Conservation (phyloP, 208 protist species). For the Leishmania aethiopica region DNA sequence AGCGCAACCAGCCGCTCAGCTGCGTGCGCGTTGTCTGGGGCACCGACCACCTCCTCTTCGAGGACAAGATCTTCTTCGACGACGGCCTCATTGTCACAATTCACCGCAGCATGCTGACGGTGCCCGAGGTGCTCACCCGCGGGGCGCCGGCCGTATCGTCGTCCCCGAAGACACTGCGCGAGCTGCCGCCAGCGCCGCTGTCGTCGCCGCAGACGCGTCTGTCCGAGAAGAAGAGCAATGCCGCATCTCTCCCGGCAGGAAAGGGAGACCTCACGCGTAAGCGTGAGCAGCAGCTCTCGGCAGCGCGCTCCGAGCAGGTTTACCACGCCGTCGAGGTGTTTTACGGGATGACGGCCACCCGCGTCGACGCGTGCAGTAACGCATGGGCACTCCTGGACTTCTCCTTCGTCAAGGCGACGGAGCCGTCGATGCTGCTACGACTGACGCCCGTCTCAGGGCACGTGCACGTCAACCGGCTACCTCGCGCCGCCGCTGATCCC, state of each 20-base stretch:
- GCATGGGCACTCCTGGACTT: constrained; percentile 57
- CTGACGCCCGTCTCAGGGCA: constrained; percentile 49
- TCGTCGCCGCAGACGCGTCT: constrained; percentile 14
- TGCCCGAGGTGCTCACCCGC: constrained; percentile 61
- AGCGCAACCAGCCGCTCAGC: constrained; percentile 82
- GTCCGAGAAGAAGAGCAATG: neutral
- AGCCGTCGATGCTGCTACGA: constrained; percentile 48
- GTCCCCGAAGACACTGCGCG: neutral
- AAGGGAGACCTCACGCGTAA: neutral
- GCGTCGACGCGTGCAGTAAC: constrained; percentile 42
- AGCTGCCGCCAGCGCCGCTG: neutral
- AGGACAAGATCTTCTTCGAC: constrained; percentile 79
- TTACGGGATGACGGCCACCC: constrained; percentile 46
- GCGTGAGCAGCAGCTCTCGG: neutral
- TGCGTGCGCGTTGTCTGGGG: constrained; percentile 74
- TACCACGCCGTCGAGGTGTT: constrained; percentile 44
- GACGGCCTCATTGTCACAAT: constrained; percentile 80
- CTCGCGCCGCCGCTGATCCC: constrained; percentile 46
- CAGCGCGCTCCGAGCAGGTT: constrained; percentile 30
- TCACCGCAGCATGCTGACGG: constrained; percentile 71
- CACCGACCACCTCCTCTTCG: constrained; percentile 65
- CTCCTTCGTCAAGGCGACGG: constrained; percentile 42
- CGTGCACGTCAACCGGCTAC: constrained; percentile 33
- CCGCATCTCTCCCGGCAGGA: neutral
- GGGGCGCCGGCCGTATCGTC: constrained; percentile 6